These are phyloP conservation scores for Erodium texanum DNA, from an alignment of 441 rosid species.

Conservation along the genomic window DNA sequence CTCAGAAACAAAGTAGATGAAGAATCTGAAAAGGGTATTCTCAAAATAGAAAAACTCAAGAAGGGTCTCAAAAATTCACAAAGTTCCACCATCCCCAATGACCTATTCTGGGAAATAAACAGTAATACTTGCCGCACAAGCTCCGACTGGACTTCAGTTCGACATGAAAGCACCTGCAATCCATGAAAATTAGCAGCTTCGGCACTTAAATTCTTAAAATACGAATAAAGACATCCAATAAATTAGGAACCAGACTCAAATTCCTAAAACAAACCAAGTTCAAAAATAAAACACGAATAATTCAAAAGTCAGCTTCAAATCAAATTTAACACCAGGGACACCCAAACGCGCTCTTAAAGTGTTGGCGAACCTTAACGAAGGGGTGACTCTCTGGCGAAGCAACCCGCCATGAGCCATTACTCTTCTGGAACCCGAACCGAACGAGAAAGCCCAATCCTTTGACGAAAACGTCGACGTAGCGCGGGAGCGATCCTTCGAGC, in stretches of 20 bases:
- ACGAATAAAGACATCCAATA: background rate
- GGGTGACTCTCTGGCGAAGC: constrained; percentile 56
- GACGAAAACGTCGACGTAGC: constrained; percentile 45
- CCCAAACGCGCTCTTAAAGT: background rate
- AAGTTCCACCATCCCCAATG: constrained; percentile 47
- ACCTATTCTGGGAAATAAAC: constrained; percentile 44
- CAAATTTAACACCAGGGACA: background rate
- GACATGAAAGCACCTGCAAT: constrained; percentile 58
- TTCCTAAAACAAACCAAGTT: background rate
- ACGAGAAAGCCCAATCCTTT: constrained; percentile 61
- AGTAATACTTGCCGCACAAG: constrained; percentile 61
- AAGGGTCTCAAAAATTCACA: constrained; percentile 77
- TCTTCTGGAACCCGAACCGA: constrained; percentile 44
- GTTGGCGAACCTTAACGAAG: constrained; percentile 50
- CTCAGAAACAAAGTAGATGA: constrained; percentile 38
- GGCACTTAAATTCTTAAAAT: constrained; percentile 13
- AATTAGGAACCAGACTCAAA: background rate
- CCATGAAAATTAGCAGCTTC: constrained; percentile 12
- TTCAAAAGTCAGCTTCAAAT: background rate
- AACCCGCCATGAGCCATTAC: constrained; percentile 41
- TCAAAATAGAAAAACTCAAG: constrained; percentile 43
- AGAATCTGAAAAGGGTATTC: constrained; percentile 40
- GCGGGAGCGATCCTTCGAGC: constrained; percentile 59
- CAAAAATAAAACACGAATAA: background rate
- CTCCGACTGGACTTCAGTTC: constrained; percentile 55